Conservation (phyloP, 345 rosid species). For the Conringia planisiliqua region DNA sequence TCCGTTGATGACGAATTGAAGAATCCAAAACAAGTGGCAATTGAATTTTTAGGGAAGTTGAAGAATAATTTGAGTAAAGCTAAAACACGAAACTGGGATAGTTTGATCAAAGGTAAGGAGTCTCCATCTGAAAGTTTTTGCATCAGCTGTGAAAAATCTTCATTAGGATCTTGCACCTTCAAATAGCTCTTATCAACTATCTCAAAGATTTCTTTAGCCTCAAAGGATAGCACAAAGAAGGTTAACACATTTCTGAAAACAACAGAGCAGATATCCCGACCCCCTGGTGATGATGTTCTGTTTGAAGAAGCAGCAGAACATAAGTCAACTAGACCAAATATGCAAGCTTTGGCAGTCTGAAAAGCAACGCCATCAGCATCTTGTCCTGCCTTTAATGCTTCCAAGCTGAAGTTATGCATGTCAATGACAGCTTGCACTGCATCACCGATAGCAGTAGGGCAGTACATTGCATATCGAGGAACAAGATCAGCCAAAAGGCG, state of each 20-base stretch:
- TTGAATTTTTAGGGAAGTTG: slow-evolving; percentile 58
- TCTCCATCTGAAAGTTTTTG: slow-evolving; percentile 54
- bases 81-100: slow-evolving; percentile 56
- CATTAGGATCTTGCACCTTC: slow-evolving; percentile 51
- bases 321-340: slow-evolving; percentile 79
- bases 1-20: slow-evolving; percentile 48
- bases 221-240: slow-evolving; percentile 59
- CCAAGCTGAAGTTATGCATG: slow-evolving; percentile 60
- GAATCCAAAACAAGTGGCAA: slow-evolving; percentile 77
- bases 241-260: slow-evolving; percentile 71
- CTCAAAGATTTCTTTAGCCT: slow-evolving; percentile 50
- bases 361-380: slow-evolving; percentile 73
- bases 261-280: slow-evolving; percentile 56
- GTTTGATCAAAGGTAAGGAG: slow-evolving; percentile 48
- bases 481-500: slow-evolving; percentile 83
- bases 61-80: slow-evolving; percentile 62
- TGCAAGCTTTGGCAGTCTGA: slow-evolving; percentile 78
- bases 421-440: slow-evolving; percentile 61
- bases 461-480: slow-evolving; percentile 78
- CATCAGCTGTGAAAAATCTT: slow-evolving; percentile 56
- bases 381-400: slow-evolving; percentile 48
- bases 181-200: slow-evolving; percentile 51
- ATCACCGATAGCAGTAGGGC: slow-evolving; percentile 77
- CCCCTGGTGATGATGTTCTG: slow-evolving; percentile 50
- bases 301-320: slow-evolving; percentile 61